These are phyloP conservation scores for Aspergillus indologenus DNA, from an alignment of 495 filamentous ascomycete species.

Conservation along the genomic window DNA sequence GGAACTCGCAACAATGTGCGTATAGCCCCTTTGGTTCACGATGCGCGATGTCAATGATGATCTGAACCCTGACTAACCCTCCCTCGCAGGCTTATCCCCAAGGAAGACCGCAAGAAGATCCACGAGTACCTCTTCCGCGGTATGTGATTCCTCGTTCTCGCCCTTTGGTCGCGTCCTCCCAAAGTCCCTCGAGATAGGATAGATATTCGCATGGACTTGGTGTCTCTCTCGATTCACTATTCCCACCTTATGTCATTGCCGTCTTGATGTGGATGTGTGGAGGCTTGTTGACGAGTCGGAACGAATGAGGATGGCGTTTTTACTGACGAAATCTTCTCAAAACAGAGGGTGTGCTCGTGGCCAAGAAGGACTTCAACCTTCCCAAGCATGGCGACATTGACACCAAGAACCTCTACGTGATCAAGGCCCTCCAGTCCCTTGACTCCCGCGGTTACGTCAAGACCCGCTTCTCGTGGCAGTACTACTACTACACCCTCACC, in stretches of 20 bases:
- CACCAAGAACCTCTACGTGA: conserved; percentile 97
- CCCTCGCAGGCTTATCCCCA: conserved; percentile 87
- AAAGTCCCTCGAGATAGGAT: neutral
- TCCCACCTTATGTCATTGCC: neutral
- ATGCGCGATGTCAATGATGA: conserved; percentile 1
- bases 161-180: neutral
- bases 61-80: conserved; percentile 11
- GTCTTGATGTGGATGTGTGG: too few species aligned
- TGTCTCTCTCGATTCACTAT: neutral
- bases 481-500: conserved; percentile 99
- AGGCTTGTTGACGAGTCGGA: neutral
- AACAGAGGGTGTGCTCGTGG: conserved; percentile 94
- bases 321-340: conserved; percentile 14
- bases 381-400: conserved; percentile 92
- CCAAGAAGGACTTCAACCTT: conserved; percentile 97
- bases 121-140: conserved; percentile 99
- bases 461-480: conserved; percentile 99
- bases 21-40: conserved; percentile 4
- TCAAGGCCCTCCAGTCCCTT: conserved; percentile 97
- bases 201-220: neutral
- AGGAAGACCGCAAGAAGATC: conserved; percentile 99
- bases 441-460: conserved; percentile 97
- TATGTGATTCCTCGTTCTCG: conserved; percentile 42
- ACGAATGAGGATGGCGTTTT: conserved; percentile 1
- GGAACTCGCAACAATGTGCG: conserved; percentile 60